Percentiles rank a stretch among this genome's conserved stretches.
phyloP scores from a whole-genome alignment of 2,329 filamentous ascomycete genomes.

The Curvularia verruculosa region DNA sequence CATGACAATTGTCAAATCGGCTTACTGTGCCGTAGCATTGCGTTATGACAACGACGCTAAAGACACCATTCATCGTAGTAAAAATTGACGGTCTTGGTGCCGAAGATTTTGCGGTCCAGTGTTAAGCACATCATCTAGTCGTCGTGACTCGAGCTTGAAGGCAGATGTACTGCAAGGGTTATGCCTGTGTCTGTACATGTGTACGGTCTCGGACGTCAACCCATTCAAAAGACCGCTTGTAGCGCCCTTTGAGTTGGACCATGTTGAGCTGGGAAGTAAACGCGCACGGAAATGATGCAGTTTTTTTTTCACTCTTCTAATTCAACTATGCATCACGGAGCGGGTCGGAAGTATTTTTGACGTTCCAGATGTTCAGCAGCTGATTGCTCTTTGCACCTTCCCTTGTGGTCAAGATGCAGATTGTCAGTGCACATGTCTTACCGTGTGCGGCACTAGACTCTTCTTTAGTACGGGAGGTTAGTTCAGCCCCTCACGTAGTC shows the following conservation, averaged over 20 bases:
- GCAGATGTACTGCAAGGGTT: conserved; percentile 6
- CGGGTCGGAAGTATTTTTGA: conserved; percentile 7
- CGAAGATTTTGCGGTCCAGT: background rate
- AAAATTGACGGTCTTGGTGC: background rate
- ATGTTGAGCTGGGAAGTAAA: conserved; percentile 10
- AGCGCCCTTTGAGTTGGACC: conserved; percentile 16
- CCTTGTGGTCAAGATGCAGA: conserved; percentile 14
- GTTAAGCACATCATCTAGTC: background rate
- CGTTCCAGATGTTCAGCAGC: conserved; percentile 6
- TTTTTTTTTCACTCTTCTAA: conserved; percentile 3
- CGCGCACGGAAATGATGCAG: conserved; percentile 4
- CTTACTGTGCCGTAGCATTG: background rate
- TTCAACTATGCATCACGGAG: conserved; percentile 11
- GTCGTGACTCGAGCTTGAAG: conserved; percentile 9
- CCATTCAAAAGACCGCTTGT: conserved; percentile 23
- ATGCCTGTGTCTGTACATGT: conserved; percentile 12
- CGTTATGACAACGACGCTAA: background rate
- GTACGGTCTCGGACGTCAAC: conserved; percentile 1
- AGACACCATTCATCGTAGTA: background rate
- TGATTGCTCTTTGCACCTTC: conserved; percentile 12
- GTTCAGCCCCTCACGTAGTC: background rate
- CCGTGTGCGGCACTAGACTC: conserved; percentile 5
- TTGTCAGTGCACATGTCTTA: conserved; percentile 12
- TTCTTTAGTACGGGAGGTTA: conserved; percentile 3
- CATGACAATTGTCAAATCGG: background rate